Percentiles rank a stretch among this genome's conserved stretches.
phyloP scores from a whole-genome alignment of 2,329 filamentous ascomycete genomes.

The Paracamarosporium sp. region DNA sequence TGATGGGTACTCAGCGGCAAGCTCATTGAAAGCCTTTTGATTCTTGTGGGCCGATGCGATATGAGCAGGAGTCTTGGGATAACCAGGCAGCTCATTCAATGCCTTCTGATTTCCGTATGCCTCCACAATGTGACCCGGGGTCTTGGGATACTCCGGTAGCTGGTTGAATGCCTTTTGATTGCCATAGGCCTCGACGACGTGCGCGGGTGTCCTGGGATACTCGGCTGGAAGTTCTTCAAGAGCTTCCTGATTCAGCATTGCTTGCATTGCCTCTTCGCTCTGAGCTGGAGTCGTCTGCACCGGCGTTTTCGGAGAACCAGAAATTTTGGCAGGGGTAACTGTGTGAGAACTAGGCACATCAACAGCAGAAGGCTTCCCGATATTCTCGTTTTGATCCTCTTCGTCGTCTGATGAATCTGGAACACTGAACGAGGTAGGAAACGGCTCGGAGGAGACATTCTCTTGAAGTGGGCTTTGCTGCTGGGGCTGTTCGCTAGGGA shows the following conservation, averaged over 20 bases:
- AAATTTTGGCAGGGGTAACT: neutral
- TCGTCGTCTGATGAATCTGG: neutral
- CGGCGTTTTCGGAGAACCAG: neutral
- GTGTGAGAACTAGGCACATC: no score
- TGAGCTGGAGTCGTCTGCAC: neutral
- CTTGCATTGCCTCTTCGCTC: constrained; percentile 6
- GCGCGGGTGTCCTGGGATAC: constrained; percentile 26
- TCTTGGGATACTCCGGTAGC: constrained; percentile 10
- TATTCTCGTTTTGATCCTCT: neutral
- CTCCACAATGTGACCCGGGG: constrained; percentile 7
- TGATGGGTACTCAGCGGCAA: constrained; percentile 21
- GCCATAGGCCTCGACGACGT: constrained; percentile 16
- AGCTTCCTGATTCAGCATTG: constrained; percentile 18
- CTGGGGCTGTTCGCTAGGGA: neutral
- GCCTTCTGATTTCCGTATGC: neutral
- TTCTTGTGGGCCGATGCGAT: neutral
- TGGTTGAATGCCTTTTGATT: constrained; percentile 20
- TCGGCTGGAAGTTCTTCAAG: constrained; percentile 10
- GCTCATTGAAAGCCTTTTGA: constrained; percentile 4
- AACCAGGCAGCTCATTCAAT: neutral
- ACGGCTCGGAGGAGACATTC: neutral
- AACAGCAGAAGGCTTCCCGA: no score
- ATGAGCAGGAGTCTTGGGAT: neutral
- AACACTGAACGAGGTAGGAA: neutral
- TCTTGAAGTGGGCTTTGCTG: neutral